Conservation (phyloP, 2,329 filamentous ascomycete species). For the Aspergillus bombycis region DNA sequence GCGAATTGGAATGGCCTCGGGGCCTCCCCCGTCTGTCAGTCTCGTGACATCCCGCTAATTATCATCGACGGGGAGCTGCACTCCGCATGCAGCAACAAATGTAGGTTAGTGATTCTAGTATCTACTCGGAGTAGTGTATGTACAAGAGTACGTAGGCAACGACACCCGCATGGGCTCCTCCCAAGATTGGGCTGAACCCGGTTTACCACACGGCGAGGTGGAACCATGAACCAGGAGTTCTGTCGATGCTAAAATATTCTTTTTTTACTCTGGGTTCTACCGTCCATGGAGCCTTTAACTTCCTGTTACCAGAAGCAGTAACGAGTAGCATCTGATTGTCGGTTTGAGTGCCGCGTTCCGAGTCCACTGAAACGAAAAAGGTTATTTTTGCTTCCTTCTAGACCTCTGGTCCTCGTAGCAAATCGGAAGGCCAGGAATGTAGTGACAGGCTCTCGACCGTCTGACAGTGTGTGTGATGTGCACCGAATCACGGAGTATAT, state of each 20-base stretch:
- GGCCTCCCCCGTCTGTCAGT: neutral
- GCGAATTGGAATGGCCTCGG: neutral
- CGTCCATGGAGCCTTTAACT: too few relatives aligned
- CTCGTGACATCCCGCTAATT: slow-evolving; percentile 8
- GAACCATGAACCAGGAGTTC: slow-evolving; percentile 4
- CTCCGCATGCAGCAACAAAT: slow-evolving; percentile 21
- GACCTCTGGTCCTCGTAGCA: slow-evolving; percentile 3
- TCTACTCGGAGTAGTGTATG: too few relatives aligned
- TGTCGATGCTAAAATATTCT: slow-evolving; percentile 1
- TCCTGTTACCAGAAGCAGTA: neutral
- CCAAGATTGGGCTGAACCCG: slow-evolving; percentile 5
- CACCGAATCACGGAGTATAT: slow-evolving; percentile 1
- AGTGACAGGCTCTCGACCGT: slow-evolving; percentile 4
- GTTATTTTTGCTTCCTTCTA: slow-evolving; percentile 1
- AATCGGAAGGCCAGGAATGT: slow-evolving; percentile 15
- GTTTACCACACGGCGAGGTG: slow-evolving; percentile 7
- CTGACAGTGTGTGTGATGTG: neutral
- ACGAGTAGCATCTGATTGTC: slow-evolving; percentile 3
- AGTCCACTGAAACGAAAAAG: neutral
- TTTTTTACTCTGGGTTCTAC: neutral
- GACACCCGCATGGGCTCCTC: slow-evolving; percentile 11
- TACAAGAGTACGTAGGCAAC: neutral
- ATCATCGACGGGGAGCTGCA: slow-evolving; percentile 13
- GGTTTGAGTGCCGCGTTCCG: slow-evolving; percentile 3
- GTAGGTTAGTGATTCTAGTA: neutral